Evolutionary conservation across 352 stramenopile species (phyloP).

Genomic region (Phytophthora brassicae): DNA sequence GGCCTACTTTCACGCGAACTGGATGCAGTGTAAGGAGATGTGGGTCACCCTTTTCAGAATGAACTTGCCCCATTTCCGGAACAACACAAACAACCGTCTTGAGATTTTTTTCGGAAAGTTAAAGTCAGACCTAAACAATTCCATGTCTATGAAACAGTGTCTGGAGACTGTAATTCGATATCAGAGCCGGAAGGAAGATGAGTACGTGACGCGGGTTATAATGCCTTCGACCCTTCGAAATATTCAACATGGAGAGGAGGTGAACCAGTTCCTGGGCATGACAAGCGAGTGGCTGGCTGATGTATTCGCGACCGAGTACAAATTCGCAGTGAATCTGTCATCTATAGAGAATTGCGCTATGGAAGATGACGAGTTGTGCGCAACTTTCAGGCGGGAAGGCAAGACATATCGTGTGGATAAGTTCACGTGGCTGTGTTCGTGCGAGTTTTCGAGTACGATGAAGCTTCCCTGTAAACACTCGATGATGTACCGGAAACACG

Average conservation of each 20-base stretch:
- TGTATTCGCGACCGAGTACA: not conserved
- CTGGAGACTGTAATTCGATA: not conserved
- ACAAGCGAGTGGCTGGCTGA: not conserved
- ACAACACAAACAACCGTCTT: not conserved
- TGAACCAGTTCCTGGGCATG: constrained; percentile 2
- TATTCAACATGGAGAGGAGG: not conserved
- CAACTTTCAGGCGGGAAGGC: not conserved
- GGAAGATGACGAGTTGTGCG: too few relatives aligned
- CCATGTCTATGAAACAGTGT: not conserved
- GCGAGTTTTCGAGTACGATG: not conserved
- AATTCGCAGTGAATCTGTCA: too few relatives aligned
- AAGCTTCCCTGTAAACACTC: not conserved
- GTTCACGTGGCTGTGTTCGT: not conserved
- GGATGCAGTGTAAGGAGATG: not conserved
- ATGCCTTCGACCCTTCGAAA: not conserved
- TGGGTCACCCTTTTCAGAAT: not conserved
- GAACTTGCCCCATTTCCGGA: not conserved
- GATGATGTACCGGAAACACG: not conserved
- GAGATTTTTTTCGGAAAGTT: not conserved
- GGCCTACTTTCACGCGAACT: constrained; percentile 1
- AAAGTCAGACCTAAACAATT: not conserved
- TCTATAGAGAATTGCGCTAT: too few relatives aligned
- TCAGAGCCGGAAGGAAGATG: not conserved
- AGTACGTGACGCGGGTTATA: not conserved
- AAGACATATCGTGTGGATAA: not conserved